A percentile compares a stretch with the other conserved stretches of the same genome.
phyloP scores from a whole-genome alignment of 2,329 filamentous ascomycete species.

The Trichoderma endophyticum region DNA sequence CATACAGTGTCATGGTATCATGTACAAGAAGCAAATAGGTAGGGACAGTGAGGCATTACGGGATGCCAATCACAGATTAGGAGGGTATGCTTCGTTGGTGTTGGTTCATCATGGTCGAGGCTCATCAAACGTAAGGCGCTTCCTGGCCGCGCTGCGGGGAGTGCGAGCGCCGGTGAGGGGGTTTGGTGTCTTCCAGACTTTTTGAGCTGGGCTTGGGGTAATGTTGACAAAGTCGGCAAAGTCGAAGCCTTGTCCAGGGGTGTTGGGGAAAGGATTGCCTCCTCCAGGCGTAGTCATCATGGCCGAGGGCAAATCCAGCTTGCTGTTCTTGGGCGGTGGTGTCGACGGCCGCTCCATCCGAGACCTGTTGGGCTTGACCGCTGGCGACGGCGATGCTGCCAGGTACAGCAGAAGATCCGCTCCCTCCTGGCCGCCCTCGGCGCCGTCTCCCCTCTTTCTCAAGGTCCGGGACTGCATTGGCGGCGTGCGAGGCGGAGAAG shows the following conservation, averaged over 20 bases:
- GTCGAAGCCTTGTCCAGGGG: slow-evolving; percentile 81
- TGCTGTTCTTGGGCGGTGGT: slow-evolving; percentile 66
- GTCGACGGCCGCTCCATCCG: slow-evolving; percentile 70
- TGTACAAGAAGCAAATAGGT: slow-evolving; percentile 30
- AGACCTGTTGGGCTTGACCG: slow-evolving; percentile 49
- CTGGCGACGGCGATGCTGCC: slow-evolving; percentile 86
- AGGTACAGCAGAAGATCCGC: slow-evolving; percentile 79
- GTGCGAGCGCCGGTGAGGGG: slow-evolving; percentile 51
- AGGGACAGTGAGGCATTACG: slow-evolving; percentile 11
- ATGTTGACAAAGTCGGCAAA: slow-evolving; percentile 98
- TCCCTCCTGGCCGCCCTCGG: slow-evolving; percentile 69
- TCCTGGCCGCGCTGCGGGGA: slow-evolving; percentile 65
- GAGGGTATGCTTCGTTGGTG: slow-evolving; percentile 1
- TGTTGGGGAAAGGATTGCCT: slow-evolving; percentile 67
- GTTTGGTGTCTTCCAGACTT: slow-evolving; percentile 78
- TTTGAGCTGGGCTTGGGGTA: slow-evolving; percentile 91
- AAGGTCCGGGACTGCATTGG: slow-evolving; percentile 58
- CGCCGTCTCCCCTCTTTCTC: slow-evolving; percentile 46
- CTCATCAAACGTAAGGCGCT: slow-evolving; percentile 79
- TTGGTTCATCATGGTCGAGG: slow-evolving; percentile 35
- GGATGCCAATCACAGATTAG: neutral
- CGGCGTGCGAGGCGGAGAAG: slow-evolving; percentile 86
- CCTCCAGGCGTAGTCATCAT: slow-evolving; percentile 86
- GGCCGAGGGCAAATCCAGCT: slow-evolving; percentile 70
- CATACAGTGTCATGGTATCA: slow-evolving; percentile 38